phyloP scores from a whole-genome alignment of 345 rosid genomes.

The Eucalyptus erythrocorys region DNA sequence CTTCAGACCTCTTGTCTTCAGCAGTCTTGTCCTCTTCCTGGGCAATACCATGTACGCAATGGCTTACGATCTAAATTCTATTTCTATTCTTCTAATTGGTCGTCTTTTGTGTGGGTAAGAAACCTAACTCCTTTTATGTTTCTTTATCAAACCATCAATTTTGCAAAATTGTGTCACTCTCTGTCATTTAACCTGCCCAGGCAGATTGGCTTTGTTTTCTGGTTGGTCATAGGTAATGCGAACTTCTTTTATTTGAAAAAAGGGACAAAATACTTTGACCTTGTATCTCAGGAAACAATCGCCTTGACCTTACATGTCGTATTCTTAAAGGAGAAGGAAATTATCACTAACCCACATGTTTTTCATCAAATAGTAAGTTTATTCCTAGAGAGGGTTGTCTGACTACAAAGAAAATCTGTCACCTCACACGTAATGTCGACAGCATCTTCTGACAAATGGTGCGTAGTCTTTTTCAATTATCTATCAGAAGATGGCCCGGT shows the following conservation, averaged over 20 bases:
- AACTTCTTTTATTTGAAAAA: not conserved
- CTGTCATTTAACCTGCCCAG: not conserved
- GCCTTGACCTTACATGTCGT: not conserved
- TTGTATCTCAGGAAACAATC: not conserved
- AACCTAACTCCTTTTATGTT: not conserved
- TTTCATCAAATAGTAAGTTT: not conserved
- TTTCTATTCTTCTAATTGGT: slow-evolving; percentile 67
- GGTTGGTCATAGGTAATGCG: not conserved
- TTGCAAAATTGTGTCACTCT: not conserved
- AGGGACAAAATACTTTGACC: not conserved
- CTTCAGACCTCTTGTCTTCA: slow-evolving; percentile 91
- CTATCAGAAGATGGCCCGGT: not conserved
- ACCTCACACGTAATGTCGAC: not conserved
- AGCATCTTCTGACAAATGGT: not conserved
- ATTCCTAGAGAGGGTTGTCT: not conserved
- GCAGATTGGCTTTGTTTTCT: not conserved
- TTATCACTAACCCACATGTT: not conserved
- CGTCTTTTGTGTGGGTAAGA: slow-evolving; percentile 97
- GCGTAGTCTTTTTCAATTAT: not conserved
- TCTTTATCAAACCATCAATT: not conserved
- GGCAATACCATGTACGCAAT: slow-evolving; percentile 85
- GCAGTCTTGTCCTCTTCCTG: slow-evolving; percentile 69
- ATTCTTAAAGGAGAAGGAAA: not conserved
- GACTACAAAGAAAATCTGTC: not conserved
- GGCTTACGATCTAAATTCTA: slow-evolving; percentile 81